These are phyloP conservation scores for Cercospora sp. DNA, from an alignment of 2,329 filamentous ascomycete genomes.

Conservation along the genomic window DNA sequence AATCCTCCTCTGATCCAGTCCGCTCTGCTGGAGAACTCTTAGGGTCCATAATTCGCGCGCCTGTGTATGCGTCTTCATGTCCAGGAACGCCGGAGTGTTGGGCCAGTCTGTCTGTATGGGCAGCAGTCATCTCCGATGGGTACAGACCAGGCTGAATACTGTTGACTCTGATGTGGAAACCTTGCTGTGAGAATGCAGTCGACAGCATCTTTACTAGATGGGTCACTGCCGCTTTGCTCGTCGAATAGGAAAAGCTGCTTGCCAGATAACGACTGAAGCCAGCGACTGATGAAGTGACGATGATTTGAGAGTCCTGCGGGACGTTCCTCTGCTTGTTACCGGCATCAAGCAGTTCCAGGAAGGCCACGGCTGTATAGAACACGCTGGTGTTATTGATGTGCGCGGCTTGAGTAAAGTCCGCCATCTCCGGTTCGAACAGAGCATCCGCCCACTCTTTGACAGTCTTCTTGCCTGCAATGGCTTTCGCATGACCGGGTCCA, in stretches of 20 bases:
- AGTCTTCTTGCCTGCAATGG: slow-evolving; percentile 19
- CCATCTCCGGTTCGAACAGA: slow-evolving; percentile 29
- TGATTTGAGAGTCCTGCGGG: slow-evolving; percentile 45
- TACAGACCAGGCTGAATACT: slow-evolving; percentile 47
- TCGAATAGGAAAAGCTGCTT: slow-evolving; percentile 47
- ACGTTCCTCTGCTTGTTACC: slow-evolving; percentile 45
- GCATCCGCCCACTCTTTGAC: slow-evolving; percentile 26
- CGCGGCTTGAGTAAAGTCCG: slow-evolving; percentile 39
- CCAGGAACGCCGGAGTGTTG: slow-evolving; percentile 26
- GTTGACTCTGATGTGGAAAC: slow-evolving; percentile 50
- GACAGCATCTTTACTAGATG: slow-evolving; percentile 54
- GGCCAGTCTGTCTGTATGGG: slow-evolving; percentile 21
- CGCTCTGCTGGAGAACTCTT: slow-evolving; percentile 58
- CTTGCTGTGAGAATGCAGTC: slow-evolving; percentile 44
- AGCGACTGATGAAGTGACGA: slow-evolving; percentile 51
- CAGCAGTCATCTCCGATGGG: slow-evolving; percentile 36
- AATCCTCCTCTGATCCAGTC: slow-evolving; percentile 62
- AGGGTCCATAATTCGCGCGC: slow-evolving; percentile 55
- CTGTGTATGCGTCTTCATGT: slow-evolving; percentile 38
- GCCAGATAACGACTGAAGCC: slow-evolving; percentile 42
- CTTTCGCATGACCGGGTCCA: slow-evolving; percentile 27
- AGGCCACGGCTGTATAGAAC: slow-evolving; percentile 44
- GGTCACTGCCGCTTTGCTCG: slow-evolving; percentile 50
- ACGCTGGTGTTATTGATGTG: slow-evolving; percentile 43
- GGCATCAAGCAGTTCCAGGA: slow-evolving; percentile 44